Percentiles rank a stretch among this genome's conserved stretches.
phyloP scores from a whole-genome alignment of 2,329 filamentous ascomycete species.

The Penicillium sp. region DNA sequence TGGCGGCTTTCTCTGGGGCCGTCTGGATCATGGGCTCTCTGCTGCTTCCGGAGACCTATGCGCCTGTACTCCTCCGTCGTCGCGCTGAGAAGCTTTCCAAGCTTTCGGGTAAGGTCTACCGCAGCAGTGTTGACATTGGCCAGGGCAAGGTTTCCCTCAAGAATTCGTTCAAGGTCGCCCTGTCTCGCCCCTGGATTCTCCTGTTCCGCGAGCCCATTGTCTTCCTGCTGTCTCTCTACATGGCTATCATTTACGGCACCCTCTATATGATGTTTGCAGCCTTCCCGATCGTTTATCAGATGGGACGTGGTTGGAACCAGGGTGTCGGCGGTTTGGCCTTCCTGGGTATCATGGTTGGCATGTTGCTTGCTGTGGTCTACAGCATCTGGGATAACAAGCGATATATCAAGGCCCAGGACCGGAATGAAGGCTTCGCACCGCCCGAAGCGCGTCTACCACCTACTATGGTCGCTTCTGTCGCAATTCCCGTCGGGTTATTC shows the following conservation, averaged over 20 bases:
- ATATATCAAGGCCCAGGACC: slow-evolving; percentile 17
- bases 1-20: slow-evolving; percentile 27
- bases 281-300: slow-evolving; percentile 31
- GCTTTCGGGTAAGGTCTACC: slow-evolving; percentile 24
- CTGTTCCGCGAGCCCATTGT: slow-evolving; percentile 32
- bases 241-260: slow-evolving; percentile 30
- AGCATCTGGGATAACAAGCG: slow-evolving; percentile 27
- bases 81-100: slow-evolving; percentile 25
- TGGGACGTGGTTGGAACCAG: slow-evolving; percentile 28
- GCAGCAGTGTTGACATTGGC: slow-evolving; percentile 26
- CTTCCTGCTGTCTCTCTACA: slow-evolving; percentile 29
- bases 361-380: slow-evolving; percentile 24
- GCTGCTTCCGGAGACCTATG: slow-evolving; percentile 30
- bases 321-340: slow-evolving; percentile 27
- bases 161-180: slow-evolving; percentile 23
- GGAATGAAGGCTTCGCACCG: slow-evolving; percentile 22
- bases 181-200: slow-evolving; percentile 29
- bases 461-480: slow-evolving; percentile 23
- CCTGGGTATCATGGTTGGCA: slow-evolving; percentile 32
- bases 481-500: slow-evolving; percentile 28
- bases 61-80: slow-evolving; percentile 27
- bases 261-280: slow-evolving; percentile 32
- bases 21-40: slow-evolving; percentile 27
- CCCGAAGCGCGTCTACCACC: slow-evolving; percentile 29
- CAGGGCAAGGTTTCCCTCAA: slow-evolving; percentile 20